Conservation (phyloP, 2,329 filamentous ascomycete genomes). For the Ilyonectria mors-panacis region DNA sequence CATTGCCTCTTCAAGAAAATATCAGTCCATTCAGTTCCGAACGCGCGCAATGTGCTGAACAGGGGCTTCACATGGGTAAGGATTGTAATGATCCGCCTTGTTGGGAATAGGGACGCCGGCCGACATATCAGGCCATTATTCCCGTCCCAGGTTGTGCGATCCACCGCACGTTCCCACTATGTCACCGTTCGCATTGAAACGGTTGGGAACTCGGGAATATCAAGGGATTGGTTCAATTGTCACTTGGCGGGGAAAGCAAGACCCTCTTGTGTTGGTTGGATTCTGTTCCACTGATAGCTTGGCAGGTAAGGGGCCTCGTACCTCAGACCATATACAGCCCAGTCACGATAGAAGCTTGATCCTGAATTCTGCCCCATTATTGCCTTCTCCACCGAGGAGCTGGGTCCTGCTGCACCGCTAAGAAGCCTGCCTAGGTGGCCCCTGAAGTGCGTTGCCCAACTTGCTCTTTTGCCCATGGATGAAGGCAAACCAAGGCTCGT, state of each 20-base stretch:
- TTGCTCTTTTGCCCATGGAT: conserved; percentile 16
- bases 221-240: neutral
- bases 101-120: neutral
- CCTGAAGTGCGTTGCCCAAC: conserved; percentile 13
- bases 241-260: neutral
- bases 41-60: neutral
- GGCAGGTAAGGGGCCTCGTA: too few species aligned
- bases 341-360: too few species aligned
- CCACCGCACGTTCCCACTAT: neutral
- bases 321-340: too few species aligned
- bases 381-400: neutral
- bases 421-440: neutral
- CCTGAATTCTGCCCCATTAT: neutral
- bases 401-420: neutral
- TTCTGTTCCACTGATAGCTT: too few species aligned
- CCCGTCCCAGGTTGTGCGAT: neutral
- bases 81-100: neutral
- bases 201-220: neutral
- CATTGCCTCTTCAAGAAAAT: neutral
- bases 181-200: neutral
- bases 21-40: neutral
- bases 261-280: neutral
- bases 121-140: neutral
- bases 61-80: neutral
- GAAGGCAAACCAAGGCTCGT: conserved; percentile 23